Evolutionary conservation across 2,329 filamentous ascomycete species (phyloP).

Genomic region (Didymella pinodella): DNA sequence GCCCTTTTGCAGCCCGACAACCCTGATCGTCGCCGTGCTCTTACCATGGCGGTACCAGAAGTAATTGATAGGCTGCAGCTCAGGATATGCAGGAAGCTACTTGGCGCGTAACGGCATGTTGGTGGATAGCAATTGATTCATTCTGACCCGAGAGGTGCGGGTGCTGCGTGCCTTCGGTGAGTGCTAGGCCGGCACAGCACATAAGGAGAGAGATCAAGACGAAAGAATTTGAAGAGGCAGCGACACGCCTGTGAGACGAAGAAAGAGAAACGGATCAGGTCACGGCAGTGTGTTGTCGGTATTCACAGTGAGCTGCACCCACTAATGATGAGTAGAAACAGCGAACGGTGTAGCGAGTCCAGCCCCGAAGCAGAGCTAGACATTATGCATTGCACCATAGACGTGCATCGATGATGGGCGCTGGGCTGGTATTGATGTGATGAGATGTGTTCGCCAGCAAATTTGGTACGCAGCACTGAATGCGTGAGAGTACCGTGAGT

Average conservation of each 20-base stretch:
- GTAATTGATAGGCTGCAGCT: neutral
- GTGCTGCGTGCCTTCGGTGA: slow-evolving; percentile 1
- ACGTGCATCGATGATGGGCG: neutral
- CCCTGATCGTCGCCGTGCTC: neutral
- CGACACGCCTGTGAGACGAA: neutral
- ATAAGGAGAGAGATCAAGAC: neutral
- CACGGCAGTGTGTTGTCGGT: neutral
- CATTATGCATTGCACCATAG: neutral
- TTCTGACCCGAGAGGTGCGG: neutral
- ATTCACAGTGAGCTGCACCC: neutral
- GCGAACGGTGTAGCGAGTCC: slow-evolving; percentile 1
- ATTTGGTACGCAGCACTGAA: neutral
- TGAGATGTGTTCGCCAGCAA: neutral
- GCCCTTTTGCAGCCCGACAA: neutral
- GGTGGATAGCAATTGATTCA: neutral
- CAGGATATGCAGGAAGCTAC: neutral
- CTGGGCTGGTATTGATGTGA: neutral
- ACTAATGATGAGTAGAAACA: neutral
- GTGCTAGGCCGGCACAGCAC: neutral
- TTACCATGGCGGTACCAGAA: neutral
- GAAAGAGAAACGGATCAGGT: neutral
- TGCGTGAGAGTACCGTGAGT: neutral
- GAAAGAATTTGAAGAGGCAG: neutral
- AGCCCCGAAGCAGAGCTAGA: neutral
- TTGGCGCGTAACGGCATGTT: neutral